Conservation (phyloP, 257 asterid genomes). For the Osmanthus fragrans region DNA sequence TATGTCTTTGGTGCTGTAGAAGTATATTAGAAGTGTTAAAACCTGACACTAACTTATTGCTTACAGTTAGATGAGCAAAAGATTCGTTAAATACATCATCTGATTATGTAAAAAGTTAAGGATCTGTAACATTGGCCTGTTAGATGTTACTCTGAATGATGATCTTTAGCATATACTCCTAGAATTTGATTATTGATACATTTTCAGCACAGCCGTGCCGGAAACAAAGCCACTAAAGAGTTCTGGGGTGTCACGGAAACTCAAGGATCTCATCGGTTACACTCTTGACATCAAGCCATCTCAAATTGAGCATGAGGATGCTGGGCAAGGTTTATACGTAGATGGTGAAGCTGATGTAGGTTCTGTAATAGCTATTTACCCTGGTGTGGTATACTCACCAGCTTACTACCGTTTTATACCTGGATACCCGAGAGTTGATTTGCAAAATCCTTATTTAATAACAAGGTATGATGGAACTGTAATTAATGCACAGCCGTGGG, state of each 20-base stretch:
- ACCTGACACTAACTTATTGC: neutral
- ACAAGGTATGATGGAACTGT: slow-evolving; percentile 86
- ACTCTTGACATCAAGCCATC: slow-evolving; percentile 80
- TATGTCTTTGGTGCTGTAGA: neutral
- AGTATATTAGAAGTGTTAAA: neutral
- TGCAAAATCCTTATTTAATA: slow-evolving; percentile 76
- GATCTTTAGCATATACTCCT: neutral
- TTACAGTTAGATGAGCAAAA: neutral
- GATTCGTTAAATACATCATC: neutral
- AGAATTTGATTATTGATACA: slow-evolving; percentile 30
- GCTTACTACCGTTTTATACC: slow-evolving; percentile 77
- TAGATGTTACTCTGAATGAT: neutral
- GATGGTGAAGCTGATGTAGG: slow-evolving; percentile 86
- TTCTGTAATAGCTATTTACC: slow-evolving; percentile 77
- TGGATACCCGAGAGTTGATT: slow-evolving; percentile 85
- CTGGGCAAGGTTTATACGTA: slow-evolving; percentile 80
- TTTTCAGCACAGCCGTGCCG: slow-evolving; percentile 43
- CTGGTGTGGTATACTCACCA: slow-evolving; percentile 83
- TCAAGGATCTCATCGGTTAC: slow-evolving; percentile 69
- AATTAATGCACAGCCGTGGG: slow-evolving; percentile 96
- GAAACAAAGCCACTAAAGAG: slow-evolving; percentile 56
- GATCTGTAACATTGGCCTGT: neutral
- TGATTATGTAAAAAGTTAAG: neutral
- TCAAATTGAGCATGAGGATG: slow-evolving; percentile 73
- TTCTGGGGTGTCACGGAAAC: slow-evolving; percentile 61